These are phyloP conservation scores for Penicillium oxalicum DNA, from an alignment of 2,329 filamentous ascomycete species.

Conservation along the genomic window DNA sequence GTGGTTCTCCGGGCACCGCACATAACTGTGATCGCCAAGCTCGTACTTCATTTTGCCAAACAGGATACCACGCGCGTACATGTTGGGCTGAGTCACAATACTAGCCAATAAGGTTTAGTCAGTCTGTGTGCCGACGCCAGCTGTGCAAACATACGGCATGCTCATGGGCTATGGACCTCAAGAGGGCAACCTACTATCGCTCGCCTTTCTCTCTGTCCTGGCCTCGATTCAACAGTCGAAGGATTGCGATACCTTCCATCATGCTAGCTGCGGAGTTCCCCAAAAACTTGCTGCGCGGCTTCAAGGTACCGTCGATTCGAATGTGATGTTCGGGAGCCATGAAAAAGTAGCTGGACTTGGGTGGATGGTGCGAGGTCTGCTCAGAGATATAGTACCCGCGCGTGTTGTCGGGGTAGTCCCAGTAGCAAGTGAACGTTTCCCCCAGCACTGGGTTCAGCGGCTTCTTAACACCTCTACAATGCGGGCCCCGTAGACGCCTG, in stretches of 20 bases:
- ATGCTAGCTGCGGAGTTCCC: slow-evolving; percentile 96
- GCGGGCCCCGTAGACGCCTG: neutral
- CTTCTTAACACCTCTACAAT: slow-evolving; percentile 84
- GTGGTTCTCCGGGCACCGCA: slow-evolving; percentile 81
- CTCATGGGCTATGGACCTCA: neutral
- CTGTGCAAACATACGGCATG: neutral
- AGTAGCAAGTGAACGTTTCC: slow-evolving; percentile 91
- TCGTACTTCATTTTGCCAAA: slow-evolving; percentile 99
- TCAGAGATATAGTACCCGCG: slow-evolving; percentile 93
- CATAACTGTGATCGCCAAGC: slow-evolving; percentile 89
- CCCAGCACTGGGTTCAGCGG: slow-evolving; percentile 94
- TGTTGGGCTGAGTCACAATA: slow-evolving; percentile 93
- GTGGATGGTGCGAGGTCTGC: slow-evolving; percentile 95
- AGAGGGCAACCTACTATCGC: slow-evolving; percentile 65
- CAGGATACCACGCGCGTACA: slow-evolving; percentile 94
- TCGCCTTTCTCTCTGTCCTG: slow-evolving; percentile 60
- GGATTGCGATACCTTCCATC: slow-evolving; percentile 92
- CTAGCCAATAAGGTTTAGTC: slow-evolving; percentile 40
- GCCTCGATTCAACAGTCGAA: slow-evolving; percentile 75
- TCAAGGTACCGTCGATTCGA: slow-evolving; percentile 89
- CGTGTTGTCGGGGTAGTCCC: slow-evolving; percentile 80
- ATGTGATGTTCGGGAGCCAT: slow-evolving; percentile 92
- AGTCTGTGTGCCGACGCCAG: slow-evolving; percentile 3
- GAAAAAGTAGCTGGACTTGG: slow-evolving; percentile 99
- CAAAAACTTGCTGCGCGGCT: slow-evolving; percentile 88